Conservation (phyloP, 305 asterid species). For the Fraxinus greggii region DNA sequence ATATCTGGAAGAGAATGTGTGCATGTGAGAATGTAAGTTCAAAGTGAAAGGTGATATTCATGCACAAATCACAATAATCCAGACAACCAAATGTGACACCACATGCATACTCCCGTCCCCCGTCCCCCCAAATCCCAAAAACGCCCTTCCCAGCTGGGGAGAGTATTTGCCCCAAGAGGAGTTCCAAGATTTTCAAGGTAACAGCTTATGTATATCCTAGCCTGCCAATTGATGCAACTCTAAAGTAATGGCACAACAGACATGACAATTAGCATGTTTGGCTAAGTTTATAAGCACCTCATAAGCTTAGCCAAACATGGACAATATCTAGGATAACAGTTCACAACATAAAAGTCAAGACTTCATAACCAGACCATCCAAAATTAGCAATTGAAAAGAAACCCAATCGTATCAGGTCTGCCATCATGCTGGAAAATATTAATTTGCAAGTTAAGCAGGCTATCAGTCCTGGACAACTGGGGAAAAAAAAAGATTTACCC, state of each 20-base stretch:
- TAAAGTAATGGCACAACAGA: not conserved
- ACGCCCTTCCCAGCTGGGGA: slow-evolving; percentile 13
- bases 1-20: slow-evolving; percentile 64
- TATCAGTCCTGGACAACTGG: not conserved
- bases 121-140: not conserved
- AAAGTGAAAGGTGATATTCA: slow-evolving; percentile 13
- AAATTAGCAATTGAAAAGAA: not conserved
- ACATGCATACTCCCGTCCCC: slow-evolving; percentile 7
- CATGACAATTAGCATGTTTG: slow-evolving; percentile 26
- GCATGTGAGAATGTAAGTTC: slow-evolving; percentile 23
- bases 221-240: not conserved
- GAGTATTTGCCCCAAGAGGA: slow-evolving; percentile 25
- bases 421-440: slow-evolving; percentile 31
- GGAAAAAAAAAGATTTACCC: not conserved
- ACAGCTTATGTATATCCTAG: not conserved
- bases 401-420: not conserved
- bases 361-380: not conserved
- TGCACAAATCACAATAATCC: slow-evolving; percentile 8
- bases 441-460: slow-evolving; percentile 6
- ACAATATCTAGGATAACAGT: not conserved
- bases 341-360: not conserved
- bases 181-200: slow-evolving; percentile 5
- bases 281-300: slow-evolving; percentile 79
- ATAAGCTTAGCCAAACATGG: not conserved
- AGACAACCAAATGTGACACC: slow-evolving; percentile 7